Evolutionary conservation across 2,329 filamentous ascomycete species (phyloP), one percentile per base, ranked within the genome.

Genomic region (Sclerotinia borealis): DNA sequence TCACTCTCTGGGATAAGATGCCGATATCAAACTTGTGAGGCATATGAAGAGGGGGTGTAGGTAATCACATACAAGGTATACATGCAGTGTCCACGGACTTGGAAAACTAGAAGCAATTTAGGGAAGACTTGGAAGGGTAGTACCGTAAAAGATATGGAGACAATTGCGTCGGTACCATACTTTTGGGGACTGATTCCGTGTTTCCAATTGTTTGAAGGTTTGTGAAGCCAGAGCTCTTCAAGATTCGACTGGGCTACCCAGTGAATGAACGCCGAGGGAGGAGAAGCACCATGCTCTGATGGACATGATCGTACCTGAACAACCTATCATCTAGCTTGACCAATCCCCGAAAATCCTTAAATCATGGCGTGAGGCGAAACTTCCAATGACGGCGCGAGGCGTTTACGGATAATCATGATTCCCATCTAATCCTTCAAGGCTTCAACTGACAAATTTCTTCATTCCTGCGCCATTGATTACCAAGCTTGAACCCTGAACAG

Each of bases 1-100:
- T 62, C 65, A 61, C 62, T 17, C 34, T 63, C 49, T 47, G 59
- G 59, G 52, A 59, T 54, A 58, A 64, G 61, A 45, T 39, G 36
- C 64, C 64, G 64, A 58, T 34, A 50, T 55, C 61, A 61, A 47
- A 11, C 49, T 63, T 52, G 45, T 39, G 31, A 61, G 52, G 59
- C 43, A 36, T 7, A 36, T 13, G 54, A 25, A 25, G 39, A 58
- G 6, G 39, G 27, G 39, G 19, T 31, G 27, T 56, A 43, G 37
- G 22, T 55, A 43, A 31, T 56, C 52, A 43, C 54, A 58, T 3
- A 34, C 39, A 17, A 34, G 54, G 54, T 36, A 45, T 29, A 36
- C n/a, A 34, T 45, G 54, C 54, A 36, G 54, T 25, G 27, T 45
- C 54, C 39, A 58, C 19, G 54, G 39, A 45, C 39, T 34, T 17